Evolutionary conservation across 257 asterid genomes (phyloP).

Genomic region (Nicotiana tabacum): DNA sequence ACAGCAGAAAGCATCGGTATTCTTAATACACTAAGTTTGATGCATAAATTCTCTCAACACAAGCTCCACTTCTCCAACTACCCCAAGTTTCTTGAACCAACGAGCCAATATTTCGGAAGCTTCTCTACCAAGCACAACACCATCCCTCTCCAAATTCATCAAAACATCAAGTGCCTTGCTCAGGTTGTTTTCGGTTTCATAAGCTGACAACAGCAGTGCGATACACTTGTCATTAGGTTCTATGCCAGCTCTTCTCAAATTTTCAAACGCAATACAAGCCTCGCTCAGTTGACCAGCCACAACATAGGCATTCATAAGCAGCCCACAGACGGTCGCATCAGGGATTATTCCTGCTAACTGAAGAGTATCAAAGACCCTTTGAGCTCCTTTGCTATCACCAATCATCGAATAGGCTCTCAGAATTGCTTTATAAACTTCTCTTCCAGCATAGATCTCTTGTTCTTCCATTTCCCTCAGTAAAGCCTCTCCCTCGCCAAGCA

Average conservation of each 20-base stretch:
- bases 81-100: slow-evolving; percentile 74
- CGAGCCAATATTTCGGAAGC: slow-evolving; percentile 52
- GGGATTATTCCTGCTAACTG: slow-evolving; percentile 76
- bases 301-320: slow-evolving; percentile 72
- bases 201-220: slow-evolving; percentile 49
- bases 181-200: slow-evolving; percentile 59
- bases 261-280: slow-evolving; percentile 65
- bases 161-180: slow-evolving; percentile 58
- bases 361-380: slow-evolving; percentile 62
- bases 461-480: slow-evolving; percentile 68
- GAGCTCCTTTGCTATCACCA: slow-evolving; percentile 71
- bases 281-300: slow-evolving; percentile 51
- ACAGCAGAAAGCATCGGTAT: background rate
- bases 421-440: slow-evolving; percentile 88
- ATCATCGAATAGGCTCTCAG: slow-evolving; percentile 72
- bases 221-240: slow-evolving; percentile 79
- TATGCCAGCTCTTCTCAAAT: slow-evolving; percentile 54
- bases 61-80: slow-evolving; percentile 63
- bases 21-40: slow-evolving; percentile 9
- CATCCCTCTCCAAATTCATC: slow-evolving; percentile 53
- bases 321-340: slow-evolving; percentile 69
- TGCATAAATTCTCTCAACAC: slow-evolving; percentile 54
- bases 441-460: slow-evolving; percentile 56
- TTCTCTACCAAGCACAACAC: slow-evolving; percentile 52
- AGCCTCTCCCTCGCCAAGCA: slow-evolving; percentile 44